These are phyloP conservation scores for Calonectria pseudoreteaudii DNA, from an alignment of 2,329 filamentous ascomycete species.

Conservation along the genomic window DNA sequence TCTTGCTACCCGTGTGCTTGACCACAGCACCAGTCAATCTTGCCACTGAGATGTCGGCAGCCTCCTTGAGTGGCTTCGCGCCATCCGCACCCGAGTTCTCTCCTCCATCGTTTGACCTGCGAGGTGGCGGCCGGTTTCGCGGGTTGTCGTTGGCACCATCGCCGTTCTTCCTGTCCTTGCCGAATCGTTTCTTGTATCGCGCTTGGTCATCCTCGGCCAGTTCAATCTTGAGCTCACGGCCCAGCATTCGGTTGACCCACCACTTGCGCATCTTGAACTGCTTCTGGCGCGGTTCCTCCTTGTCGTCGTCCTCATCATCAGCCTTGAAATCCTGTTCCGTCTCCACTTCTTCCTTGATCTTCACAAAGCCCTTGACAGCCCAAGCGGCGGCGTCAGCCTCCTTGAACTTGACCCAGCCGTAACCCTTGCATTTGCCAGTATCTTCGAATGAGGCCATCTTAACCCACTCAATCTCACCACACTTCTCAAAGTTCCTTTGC, in stretches of 20 bases:
- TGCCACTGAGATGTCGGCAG: slow-evolving; percentile 62
- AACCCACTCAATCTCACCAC: slow-evolving; percentile 83
- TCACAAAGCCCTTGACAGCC: slow-evolving; percentile 82
- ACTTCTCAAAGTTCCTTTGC: slow-evolving; percentile 83
- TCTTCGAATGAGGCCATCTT: slow-evolving; percentile 97
- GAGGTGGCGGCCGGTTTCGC: slow-evolving; percentile 52
- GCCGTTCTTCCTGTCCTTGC: slow-evolving; percentile 68
- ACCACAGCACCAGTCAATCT: slow-evolving; percentile 85
- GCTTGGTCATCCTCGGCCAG: slow-evolving; percentile 91
- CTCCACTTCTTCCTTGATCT: slow-evolving; percentile 74
- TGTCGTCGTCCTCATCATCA: slow-evolving; percentile 58
- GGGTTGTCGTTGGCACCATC: slow-evolving; percentile 41
- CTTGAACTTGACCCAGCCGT: slow-evolving; percentile 93
- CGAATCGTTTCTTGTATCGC: slow-evolving; percentile 94
- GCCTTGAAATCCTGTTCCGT: slow-evolving; percentile 70
- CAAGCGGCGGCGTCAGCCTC: slow-evolving; percentile 78
- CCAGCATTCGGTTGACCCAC: slow-evolving; percentile 87
- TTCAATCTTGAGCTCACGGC: slow-evolving; percentile 86
- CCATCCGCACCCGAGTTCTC: slow-evolving; percentile 34
- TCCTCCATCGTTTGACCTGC: slow-evolving; percentile 36
- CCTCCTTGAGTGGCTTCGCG: slow-evolving; percentile 54
- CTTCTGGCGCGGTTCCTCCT: slow-evolving; percentile 55
- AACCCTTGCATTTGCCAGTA: slow-evolving; percentile 97
- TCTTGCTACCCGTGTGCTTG: slow-evolving; percentile 82
- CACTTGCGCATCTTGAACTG: slow-evolving; percentile 75